phyloP scores from a whole-genome alignment of 169 alveolate genomes.

The Plasmodium relictum region DNA sequence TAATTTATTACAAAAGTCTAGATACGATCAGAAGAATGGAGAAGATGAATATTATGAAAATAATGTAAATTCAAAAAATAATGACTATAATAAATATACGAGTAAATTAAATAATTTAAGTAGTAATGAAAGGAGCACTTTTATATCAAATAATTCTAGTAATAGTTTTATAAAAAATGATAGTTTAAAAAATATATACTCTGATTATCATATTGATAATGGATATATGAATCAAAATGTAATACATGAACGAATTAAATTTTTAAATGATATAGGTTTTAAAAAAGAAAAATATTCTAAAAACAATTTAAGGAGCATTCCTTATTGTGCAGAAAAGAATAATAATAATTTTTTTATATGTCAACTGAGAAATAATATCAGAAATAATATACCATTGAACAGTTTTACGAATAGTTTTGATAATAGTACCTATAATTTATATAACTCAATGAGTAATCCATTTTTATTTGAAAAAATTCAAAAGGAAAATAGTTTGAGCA shows the following conservation, averaged over 20 bases:
- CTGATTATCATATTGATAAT: neutral
- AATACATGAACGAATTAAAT: neutral
- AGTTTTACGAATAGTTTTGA: slow-evolving; percentile 4
- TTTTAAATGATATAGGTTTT: neutral
- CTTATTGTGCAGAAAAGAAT: neutral
- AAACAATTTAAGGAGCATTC: neutral
- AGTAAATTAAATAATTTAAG: neutral
- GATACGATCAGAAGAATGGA: neutral
- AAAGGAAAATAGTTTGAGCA: slow-evolving; percentile 18
- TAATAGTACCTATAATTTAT: slow-evolving; percentile 6
- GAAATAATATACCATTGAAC: slow-evolving; percentile 3
- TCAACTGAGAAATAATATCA: neutral
- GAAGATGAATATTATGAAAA: neutral
- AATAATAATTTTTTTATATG: neutral
- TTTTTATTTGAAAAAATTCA: slow-evolving; percentile 14
- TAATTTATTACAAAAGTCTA: neutral
- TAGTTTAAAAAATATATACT: neutral
- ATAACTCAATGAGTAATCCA: slow-evolving; percentile 10
- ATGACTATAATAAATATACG: neutral
- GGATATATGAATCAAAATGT: slow-evolving; percentile 7
- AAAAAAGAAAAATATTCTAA: slow-evolving; percentile 20
- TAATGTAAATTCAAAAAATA: neutral
- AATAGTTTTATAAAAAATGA: slow-evolving; percentile 1
- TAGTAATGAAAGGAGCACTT: neutral
- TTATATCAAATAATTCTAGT: slow-evolving; percentile 2